Base-by-base conservation (phyloP, 306 rosid species). In the Dalbergia cultrata region DNA sequence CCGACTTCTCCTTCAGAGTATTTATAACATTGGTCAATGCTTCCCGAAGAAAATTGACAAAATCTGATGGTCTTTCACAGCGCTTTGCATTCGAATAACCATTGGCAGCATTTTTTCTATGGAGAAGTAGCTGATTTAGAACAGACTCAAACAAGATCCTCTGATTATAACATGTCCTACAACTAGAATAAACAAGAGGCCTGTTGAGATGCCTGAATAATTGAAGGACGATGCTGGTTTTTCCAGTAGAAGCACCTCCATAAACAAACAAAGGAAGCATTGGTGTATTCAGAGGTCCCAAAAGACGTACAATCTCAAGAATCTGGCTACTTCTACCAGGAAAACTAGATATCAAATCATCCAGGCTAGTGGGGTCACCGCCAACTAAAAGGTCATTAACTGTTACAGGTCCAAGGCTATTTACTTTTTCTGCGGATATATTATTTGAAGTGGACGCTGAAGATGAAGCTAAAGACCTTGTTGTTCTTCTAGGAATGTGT, bases 151-250 rank as follows among this genome's bases (percentile, higher is more conserved):
- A 95, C 84, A 95, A 86, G 80, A 89, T 88, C 35, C 94, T 80
- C 9, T 90, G 95, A 83, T 65, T 89, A 67, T 95, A 90, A 84
- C 98, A 93, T 6, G 93, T 87, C 78, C 86, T 92, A 76, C 93
- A 95, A 77, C 99, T 91, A 64, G 97, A 84, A 84, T 95, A 95
- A 79, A 91, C 92, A 58, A 95, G 72, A 44, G 99, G 97, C 56
- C 93, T 82, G 64, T 93, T 90, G 61, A 95, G 93, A 86, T 93
- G 94, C 80, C 86, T 77, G 74, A 93, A 91, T 61, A 88, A 74
- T 82, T 88, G 92, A 54, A 91, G 91, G 72, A 86, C 56, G 41
- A 89, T 78, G 68, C 93, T 93, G n/a, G 92, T 91, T 91, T 95
- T 95, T 49, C 99, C 98, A 0, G 94, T 79, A 75, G 96, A 93